These are phyloP conservation scores for Botrytis galanthina DNA, from an alignment of 2,329 filamentous ascomycete species.

Conservation along the genomic window DNA sequence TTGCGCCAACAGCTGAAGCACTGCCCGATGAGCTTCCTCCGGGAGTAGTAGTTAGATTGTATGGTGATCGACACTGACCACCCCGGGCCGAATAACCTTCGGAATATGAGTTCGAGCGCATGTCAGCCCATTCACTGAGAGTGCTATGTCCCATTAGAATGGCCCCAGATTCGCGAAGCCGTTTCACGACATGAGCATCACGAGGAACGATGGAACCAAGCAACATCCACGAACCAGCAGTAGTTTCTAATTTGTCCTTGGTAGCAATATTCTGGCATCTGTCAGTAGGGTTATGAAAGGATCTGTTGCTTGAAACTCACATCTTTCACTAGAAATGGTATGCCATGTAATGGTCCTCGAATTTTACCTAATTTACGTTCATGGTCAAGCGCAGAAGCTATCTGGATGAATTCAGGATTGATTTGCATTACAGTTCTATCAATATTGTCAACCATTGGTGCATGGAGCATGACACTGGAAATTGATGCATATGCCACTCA, in stretches of 20 bases:
- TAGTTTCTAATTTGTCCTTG: constrained; percentile 70
- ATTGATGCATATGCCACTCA: constrained; percentile 36
- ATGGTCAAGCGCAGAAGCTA: constrained; percentile 58
- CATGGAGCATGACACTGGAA: neutral
- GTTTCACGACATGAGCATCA: constrained; percentile 63
- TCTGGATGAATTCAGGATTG: constrained; percentile 64
- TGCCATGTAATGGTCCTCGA: constrained; percentile 69
- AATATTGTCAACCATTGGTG: neutral
- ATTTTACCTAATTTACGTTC: constrained; percentile 57
- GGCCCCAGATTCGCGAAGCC: constrained; percentile 59
- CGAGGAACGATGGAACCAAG: constrained; percentile 63
- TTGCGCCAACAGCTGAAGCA: constrained; percentile 62
- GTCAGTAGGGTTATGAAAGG: neutral
- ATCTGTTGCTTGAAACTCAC: neutral
- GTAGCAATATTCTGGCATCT: constrained; percentile 55
- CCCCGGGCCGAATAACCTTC: constrained; percentile 65
- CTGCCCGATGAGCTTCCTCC: constrained; percentile 68
- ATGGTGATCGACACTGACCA: constrained; percentile 63
- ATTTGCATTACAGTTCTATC: constrained; percentile 58
- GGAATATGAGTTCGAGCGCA: constrained; percentile 65
- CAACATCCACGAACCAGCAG: constrained; percentile 66
- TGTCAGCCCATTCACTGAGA: constrained; percentile 72
- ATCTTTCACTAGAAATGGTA: constrained; percentile 74
- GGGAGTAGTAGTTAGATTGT: constrained; percentile 66
- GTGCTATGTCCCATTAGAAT: constrained; percentile 69